phyloP scores from a whole-genome alignment of 306 rosid species.

The Astragalus glycyphyllos region DNA sequence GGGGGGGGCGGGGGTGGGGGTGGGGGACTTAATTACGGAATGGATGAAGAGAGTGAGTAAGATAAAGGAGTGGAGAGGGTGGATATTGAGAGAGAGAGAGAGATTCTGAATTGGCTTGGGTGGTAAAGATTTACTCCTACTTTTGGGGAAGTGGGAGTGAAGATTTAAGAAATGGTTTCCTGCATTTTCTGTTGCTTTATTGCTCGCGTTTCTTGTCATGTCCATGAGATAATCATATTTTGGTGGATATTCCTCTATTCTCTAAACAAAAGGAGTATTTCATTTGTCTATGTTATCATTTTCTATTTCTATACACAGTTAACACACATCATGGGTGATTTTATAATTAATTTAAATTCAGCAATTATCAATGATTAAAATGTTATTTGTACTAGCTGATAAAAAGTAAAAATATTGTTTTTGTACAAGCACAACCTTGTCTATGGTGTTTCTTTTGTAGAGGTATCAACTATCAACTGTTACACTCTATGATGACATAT shows the following conservation, averaged over 20 bases:
- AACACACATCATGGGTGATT: not conserved
- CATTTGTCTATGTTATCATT: not conserved
- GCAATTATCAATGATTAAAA: conserved; percentile 14
- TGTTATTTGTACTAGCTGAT: conserved; percentile 26
- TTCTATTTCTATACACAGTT: not conserved
- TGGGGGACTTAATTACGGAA: no score
- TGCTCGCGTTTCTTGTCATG: not conserved
- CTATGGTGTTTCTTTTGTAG: conserved; percentile 40
- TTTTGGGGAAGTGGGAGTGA: not conserved
- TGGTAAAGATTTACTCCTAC: not conserved
- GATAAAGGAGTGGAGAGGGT: not conserved
- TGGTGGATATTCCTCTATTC: conserved; percentile 3
- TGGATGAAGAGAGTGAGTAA: no score
- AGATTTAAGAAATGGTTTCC: not conserved
- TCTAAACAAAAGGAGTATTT: not conserved
- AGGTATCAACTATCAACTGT: conserved; percentile 47
- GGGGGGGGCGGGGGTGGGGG: no score
- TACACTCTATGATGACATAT: conserved; percentile 45
- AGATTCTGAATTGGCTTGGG: not conserved
- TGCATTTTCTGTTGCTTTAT: not conserved
- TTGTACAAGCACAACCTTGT: conserved; percentile 30
- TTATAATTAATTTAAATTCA: conserved; percentile 27
- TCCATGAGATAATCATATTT: conserved; percentile 4
- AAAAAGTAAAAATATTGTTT: conserved; percentile 35
- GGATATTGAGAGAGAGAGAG: not conserved